Evolutionary conservation across 1,139 yeast genomes (phyloP), one percentile per base, ranked within the genome.

Genomic region (Nakaseomyces kungkrabaensis): DNA sequence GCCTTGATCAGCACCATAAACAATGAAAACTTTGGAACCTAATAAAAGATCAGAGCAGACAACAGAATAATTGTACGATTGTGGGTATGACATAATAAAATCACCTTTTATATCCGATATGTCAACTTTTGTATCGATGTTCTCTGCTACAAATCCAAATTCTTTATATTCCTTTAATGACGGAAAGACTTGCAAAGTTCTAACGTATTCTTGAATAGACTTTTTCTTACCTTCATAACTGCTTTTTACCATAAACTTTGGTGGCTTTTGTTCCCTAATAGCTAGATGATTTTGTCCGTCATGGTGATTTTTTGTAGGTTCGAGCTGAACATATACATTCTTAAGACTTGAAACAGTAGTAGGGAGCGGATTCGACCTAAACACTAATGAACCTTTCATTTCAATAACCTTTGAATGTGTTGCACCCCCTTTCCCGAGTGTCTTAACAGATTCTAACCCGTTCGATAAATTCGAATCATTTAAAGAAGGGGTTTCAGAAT

Each of bases 1-100:
- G 0, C 97, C 97, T 46, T 76, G 74, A 44, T 81, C 83, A 4
- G 94, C 85, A 3, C 90, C 96, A 0, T 94, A 82, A 2, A 88
- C 71, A 56, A 92, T 82, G 58, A 78, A 85, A 40, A 77, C 77
- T 24, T 79, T 76, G 43, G 83, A 80, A 0, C 88, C 84, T 9
- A 71, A 60, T 11, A 81, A 71, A 0, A 78, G 76, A 3, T 74
- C 76, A 8, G 89, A 66, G 43, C 82, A 70, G 27, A 75, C 81
- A 10, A 89, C 70, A 1, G 78, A 64, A 7, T 70, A 70, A 1
- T 72, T 57, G 11, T 70, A 68, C 56, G 81, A 85, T 48, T 82
- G 87, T 31, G 72, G 68, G 42, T 81, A 64, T 51, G 78, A 81
- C 0, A 90, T 77, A 3, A 85, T 78, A 34, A 85, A 65, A 1